Base-by-base conservation (phyloP, 192 early-diverging fungal genomes). In the Podila verticillata region DNA sequence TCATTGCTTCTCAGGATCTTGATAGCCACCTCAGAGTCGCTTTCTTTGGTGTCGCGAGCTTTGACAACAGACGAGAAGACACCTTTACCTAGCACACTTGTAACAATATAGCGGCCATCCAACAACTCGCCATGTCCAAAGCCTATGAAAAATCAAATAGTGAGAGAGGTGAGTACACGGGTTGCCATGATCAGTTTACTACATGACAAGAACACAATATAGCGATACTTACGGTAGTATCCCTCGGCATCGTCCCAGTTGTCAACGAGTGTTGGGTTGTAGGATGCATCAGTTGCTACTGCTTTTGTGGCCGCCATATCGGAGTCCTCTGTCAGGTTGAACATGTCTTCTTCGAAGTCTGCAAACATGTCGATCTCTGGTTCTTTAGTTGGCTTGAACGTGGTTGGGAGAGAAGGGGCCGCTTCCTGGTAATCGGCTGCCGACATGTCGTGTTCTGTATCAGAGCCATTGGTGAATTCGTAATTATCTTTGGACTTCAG, bases 231-330 rank as follows among this genome's bases (percentile, higher is more conserved):
- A 91, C 95, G 90, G 81, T 98, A 99, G 88, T 99, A 99, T 34
- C 98, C 98, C 66, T 99, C 98, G 12, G 91, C 87, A 72, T 99
- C 98, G 82, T 99, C 97, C 94, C 94, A 97, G 68, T 95, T 97
- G 70, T 98, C 97, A 35, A 88, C 84, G 2, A 95, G 79, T 9
- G 85, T 87, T 29, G 86, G 84, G 61, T 84, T 89, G 73, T 83
- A 81, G 29, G 73, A 83, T 32, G 68, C 57, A 5, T 66, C 48
- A 20, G 68, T 47, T 62, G 74, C 83, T 15, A 80, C 72, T n/a
- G 66, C 68, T 0, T 63, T 69, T 30, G 72, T 59, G 36, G 63
- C 68, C 24, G 71, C 75, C 44, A 47, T 24, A 28, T 75, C 63
- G 2, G 54, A 39, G 7, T 48, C 54, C 28, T 69, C 60, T 6